A percentile compares a stretch with the other conserved stretches of the same genome.
These are phyloP conservation scores for Dendrothele bispora DNA, from an alignment of 768 basidiomycete species.

Conservation along the genomic window DNA sequence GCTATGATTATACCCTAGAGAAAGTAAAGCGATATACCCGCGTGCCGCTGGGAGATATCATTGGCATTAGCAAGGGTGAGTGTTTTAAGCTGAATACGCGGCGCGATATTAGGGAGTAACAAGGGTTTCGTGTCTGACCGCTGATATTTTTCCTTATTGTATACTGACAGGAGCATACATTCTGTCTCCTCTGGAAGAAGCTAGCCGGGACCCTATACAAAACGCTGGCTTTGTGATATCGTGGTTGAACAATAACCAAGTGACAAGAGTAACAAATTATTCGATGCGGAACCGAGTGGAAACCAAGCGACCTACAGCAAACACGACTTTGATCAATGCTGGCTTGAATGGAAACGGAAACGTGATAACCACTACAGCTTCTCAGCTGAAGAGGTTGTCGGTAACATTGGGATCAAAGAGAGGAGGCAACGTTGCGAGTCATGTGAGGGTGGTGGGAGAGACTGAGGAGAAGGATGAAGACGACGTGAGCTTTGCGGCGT, in stretches of 20 bases:
- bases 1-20: conserved; percentile 90
- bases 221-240: conserved; percentile 85
- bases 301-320: background rate
- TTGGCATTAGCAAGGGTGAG: conserved; percentile 75
- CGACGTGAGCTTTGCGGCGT: conserved; percentile 79
- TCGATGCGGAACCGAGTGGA: conserved; percentile 73
- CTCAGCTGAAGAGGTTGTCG: conserved; percentile 24
- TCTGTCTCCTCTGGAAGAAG: conserved; percentile 88
- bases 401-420: conserved; percentile 29
- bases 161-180: conserved; percentile 89
- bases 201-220: conserved; percentile 82
- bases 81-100: background rate
- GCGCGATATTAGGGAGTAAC: conserved; percentile 86
- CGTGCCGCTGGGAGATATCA: conserved; percentile 81
- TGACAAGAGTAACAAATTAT: conserved; percentile 81
- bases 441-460: too few relatives aligned
- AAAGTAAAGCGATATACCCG: conserved; percentile 91
- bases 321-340: background rate
- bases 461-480: too few relatives aligned
- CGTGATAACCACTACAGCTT: background rate
- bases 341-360: background rate
- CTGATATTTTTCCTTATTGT: conserved; percentile 7
- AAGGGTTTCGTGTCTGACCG: background rate
- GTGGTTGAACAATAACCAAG: conserved; percentile 74
- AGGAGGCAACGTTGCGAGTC: too few relatives aligned